These are phyloP conservation scores for Sicyos baderoa DNA, from an alignment of 306 rosid species.

Conservation along the genomic window DNA sequence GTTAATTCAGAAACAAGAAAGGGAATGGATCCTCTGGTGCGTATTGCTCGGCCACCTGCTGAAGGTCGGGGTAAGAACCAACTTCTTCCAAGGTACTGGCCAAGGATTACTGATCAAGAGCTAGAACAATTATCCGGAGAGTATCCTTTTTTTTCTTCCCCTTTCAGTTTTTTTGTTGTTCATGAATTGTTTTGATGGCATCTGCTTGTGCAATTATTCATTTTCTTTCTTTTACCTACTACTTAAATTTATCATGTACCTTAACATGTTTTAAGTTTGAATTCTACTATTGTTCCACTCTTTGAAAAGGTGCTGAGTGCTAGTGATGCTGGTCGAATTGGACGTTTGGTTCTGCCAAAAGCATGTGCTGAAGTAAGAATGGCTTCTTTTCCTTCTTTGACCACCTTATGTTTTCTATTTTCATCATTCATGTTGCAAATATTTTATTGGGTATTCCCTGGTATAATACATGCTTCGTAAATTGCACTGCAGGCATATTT, in stretches of 20 bases:
- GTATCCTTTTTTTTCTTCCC: constrained; percentile 74
- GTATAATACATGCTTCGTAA: not conserved
- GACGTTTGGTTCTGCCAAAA: constrained; percentile 97
- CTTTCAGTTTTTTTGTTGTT: constrained; percentile 17
- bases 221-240: constrained; percentile 11
- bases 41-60: constrained; percentile 85
- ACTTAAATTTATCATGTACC: constrained; percentile 32
- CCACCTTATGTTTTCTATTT: constrained; percentile 10
- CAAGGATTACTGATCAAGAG: constrained; percentile 91
- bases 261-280: constrained; percentile 62
- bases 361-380: constrained; percentile 92
- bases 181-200: not conserved
- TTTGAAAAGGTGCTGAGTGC: constrained; percentile 97
- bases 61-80: constrained; percentile 92
- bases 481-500: constrained; percentile 70
- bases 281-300: constrained; percentile 81
- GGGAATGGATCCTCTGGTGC: constrained; percentile 34
- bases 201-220: not conserved
- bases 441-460: not conserved
- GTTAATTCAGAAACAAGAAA: constrained; percentile 45
- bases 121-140: constrained; percentile 83
- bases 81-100: constrained; percentile 98
- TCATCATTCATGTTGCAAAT: not conserved
- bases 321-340: constrained; percentile 99
- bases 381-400: constrained; percentile 15